Evolutionary conservation across 257 asterid species (phyloP), one percentile per base, ranked within the genome.

Genomic region (Gentiana macrophylla): DNA sequence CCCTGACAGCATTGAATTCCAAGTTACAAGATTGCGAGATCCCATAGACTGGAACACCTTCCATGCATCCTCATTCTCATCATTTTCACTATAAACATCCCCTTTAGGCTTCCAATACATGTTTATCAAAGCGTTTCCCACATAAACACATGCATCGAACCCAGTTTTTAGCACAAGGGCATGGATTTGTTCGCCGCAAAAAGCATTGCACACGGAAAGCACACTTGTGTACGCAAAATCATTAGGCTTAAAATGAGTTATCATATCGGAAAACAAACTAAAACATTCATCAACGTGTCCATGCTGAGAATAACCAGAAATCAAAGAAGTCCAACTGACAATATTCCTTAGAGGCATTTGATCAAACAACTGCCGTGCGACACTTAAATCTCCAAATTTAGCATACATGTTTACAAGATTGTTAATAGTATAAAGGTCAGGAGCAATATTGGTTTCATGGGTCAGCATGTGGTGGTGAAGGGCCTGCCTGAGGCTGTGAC

Each of bases 181-280:
- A 13, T 90, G 97, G 44, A 80, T 79, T 77, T 90, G 96, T 69
- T 59, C 50, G 12, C 97, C 97, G 11, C 70, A 75, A n/a, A 49
- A 33, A 65, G 69, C 60, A 66, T 80, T 86, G 58, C 96, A 90
- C 4, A 65, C 77, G 6, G 96, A 81, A 6, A 90, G 65, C 61
- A 90, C 62, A 56, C 94, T 80, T 1, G 94, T 62, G 53, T 82
- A 90, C 12, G 88, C 79, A 63, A 84, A 90, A 66, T 90, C 96
- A 43, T 75, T 90, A 50, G 97, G 97, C 44, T 57, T 70, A 53
- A 11, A 55, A 71, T 70, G 77, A 52, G 67, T 38, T 24, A 84
- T 59, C 94, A 84, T 77, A 6, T 64, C 57, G 32, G 73, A 63
- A 54, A 84, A 80, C 59, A 84, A 59, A 56, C 59, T 70, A 74